These are phyloP conservation scores for Thraustochytrium aureum DNA, from an alignment of 352 stramenopile genomes.

Conservation along the genomic window DNA sequence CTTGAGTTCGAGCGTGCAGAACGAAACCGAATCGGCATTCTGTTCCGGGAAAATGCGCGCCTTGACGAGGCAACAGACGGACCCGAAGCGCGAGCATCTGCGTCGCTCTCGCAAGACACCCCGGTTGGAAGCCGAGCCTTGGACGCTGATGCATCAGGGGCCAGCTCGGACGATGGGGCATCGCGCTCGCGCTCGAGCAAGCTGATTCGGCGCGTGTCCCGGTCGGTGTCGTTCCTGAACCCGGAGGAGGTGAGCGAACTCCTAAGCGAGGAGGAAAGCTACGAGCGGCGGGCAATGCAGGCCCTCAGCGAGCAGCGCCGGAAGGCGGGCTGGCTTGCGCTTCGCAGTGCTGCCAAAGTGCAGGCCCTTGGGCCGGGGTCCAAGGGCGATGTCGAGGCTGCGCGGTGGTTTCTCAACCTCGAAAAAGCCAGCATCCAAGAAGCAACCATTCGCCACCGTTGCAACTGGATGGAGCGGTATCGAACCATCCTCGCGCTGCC, in stretches of 20 bases:
- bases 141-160: too few relatives aligned
- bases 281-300: not conserved
- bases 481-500: conserved; percentile 57
- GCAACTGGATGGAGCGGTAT: conserved; percentile 54
- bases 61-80: too few relatives aligned
- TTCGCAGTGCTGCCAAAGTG: not conserved
- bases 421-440: not conserved
- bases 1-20: not conserved
- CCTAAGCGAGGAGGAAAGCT: not conserved
- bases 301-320: not conserved
- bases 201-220: not conserved
- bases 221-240: not conserved
- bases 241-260: not conserved
- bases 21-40: not conserved
- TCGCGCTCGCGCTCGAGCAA: too few relatives aligned
- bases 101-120: too few relatives aligned
- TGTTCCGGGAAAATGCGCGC: not conserved
- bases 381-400: not conserved
- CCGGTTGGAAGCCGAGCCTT: too few relatives aligned
- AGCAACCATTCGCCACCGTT: not conserved
- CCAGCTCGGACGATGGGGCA: too few relatives aligned
- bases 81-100: too few relatives aligned
- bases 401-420: conserved; percentile 11
- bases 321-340: not conserved
- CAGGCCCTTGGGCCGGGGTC: not conserved